A percentile compares a stretch with the other conserved stretches of the same genome.
These are phyloP conservation scores for Botrytis fragariae DNA, from an alignment of 2,329 filamentous ascomycete species.

Conservation along the genomic window DNA sequence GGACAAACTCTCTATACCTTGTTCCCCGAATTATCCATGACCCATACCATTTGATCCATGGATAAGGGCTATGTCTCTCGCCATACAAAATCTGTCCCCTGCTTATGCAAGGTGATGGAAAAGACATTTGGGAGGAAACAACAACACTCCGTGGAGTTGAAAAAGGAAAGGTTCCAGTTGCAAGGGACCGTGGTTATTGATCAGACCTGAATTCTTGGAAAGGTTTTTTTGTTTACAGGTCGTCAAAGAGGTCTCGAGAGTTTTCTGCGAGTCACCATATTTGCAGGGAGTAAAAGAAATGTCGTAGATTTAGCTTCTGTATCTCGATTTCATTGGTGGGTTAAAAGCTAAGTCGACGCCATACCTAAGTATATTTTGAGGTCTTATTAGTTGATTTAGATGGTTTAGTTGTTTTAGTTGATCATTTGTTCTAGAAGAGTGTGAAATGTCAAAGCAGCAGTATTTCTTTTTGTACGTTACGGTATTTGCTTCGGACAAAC, in stretches of 20 bases:
- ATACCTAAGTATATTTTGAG: neutral
- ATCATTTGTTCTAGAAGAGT: neutral
- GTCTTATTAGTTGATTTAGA: neutral
- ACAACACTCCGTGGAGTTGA: neutral
- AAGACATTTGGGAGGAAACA: neutral
- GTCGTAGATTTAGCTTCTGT: neutral
- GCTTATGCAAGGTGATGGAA: slow-evolving; percentile 14
- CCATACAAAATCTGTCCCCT: slow-evolving; percentile 3
- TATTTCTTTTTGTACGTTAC: neutral
- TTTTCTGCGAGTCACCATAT: neutral
- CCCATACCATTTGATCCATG: neutral
- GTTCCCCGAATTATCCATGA: neutral
- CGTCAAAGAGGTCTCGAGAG: neutral
- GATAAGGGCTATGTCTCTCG: neutral
- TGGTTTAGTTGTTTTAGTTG: neutral
- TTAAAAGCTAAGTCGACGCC: neutral
- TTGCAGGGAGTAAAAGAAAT: neutral
- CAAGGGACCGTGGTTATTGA: slow-evolving; percentile 1
- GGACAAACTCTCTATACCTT: slow-evolving; percentile 8
- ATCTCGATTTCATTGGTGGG: neutral
- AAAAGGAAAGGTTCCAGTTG: neutral
- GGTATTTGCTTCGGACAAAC: too few relatives aligned
- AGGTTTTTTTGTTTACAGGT: neutral
- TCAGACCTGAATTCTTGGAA: neutral
- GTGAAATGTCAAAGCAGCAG: neutral